These are phyloP conservation scores for Mimosa pudica DNA, from an alignment of 306 rosid species.

Conservation along the genomic window DNA sequence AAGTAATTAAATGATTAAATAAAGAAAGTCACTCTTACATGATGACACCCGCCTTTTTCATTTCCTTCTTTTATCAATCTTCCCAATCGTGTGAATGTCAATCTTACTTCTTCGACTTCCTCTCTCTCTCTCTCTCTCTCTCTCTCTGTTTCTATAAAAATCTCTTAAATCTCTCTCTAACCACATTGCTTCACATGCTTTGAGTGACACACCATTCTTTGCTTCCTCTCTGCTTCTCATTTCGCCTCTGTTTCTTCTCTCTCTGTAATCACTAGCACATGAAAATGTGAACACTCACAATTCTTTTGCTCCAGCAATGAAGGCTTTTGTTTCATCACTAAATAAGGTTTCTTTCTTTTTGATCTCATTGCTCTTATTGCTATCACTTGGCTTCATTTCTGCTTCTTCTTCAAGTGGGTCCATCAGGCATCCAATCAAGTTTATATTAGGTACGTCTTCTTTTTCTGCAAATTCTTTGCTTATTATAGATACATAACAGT, in stretches of 20 bases:
- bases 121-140: conserved; percentile 15
- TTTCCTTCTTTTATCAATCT: conserved; percentile 33
- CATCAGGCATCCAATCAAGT: conserved; percentile 38
- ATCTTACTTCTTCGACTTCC: not conserved
- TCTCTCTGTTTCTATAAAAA: conserved; percentile 31
- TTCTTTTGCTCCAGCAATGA: conserved; percentile 45
- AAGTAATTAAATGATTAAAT: too few species aligned
- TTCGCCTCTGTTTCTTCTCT: conserved; percentile 1
- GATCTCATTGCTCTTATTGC: conserved; percentile 43
- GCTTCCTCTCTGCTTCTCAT: conserved; percentile 8
- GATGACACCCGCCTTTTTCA: conserved; percentile 61
- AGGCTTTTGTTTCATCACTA: conserved; percentile 25
- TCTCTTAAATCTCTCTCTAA: conserved; percentile 26
- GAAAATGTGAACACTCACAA: conserved; percentile 42
- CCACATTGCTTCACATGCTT: conserved; percentile 31
- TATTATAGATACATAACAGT: not conserved
- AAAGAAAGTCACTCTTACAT: not conserved
- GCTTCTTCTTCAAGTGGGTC: conserved; percentile 47
- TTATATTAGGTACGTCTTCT: conserved; percentile 57
- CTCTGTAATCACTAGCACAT: conserved; percentile 19
- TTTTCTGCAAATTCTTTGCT: conserved; percentile 9
- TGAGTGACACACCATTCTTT: conserved; percentile 11
- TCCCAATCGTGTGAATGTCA: conserved; percentile 48
- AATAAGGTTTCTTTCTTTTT: conserved; percentile 36
- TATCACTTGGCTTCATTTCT: conserved; percentile 45